Conservation (phyloP, 768 basidiomycete genomes). For the Lactifluus piperatus region DNA sequence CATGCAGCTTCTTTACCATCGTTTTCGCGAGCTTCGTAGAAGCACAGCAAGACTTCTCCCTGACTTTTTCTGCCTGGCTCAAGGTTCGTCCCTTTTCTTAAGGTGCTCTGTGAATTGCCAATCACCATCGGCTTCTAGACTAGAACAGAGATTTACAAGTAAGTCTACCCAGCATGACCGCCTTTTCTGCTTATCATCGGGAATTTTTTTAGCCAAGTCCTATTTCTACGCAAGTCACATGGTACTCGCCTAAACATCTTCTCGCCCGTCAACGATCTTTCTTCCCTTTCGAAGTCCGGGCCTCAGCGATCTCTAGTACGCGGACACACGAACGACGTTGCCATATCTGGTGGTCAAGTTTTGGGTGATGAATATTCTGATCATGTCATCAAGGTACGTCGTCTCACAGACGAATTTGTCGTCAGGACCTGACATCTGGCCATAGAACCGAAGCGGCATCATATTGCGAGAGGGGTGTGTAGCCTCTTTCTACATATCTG, state of each 20-base stretch:
- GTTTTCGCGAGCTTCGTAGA: slow-evolving; percentile 87
- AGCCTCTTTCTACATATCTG: slow-evolving; percentile 6
- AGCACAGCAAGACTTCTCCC: slow-evolving; percentile 46
- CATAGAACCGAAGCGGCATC: slow-evolving; percentile 83
- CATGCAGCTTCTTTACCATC: slow-evolving; percentile 79
- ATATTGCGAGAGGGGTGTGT: slow-evolving; percentile 82
- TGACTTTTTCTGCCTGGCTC: slow-evolving; percentile 82
- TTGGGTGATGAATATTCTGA: slow-evolving; percentile 94
- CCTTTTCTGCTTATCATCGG: background rate
- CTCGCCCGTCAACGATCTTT: slow-evolving; percentile 83
- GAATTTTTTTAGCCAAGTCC: slow-evolving; percentile 58
- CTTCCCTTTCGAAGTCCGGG: slow-evolving; percentile 64
- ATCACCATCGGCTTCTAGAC: slow-evolving; percentile 31
- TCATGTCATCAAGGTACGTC: slow-evolving; percentile 78
- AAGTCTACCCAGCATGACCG: slow-evolving; percentile 24
- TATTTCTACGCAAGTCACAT: slow-evolving; percentile 71
- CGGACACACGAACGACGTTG: slow-evolving; percentile 67
- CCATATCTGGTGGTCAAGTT: slow-evolving; percentile 73
- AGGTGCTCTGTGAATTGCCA: background rate
- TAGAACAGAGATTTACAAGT: slow-evolving; percentile 93
- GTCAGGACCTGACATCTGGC: background rate
- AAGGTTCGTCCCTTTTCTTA: slow-evolving; percentile 39
- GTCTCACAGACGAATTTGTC: background rate
- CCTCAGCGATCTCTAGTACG: slow-evolving; percentile 49
- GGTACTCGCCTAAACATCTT: slow-evolving; percentile 85